Base-by-base conservation (phyloP, 169 alveolate species). In the Theileria sp. region DNA sequence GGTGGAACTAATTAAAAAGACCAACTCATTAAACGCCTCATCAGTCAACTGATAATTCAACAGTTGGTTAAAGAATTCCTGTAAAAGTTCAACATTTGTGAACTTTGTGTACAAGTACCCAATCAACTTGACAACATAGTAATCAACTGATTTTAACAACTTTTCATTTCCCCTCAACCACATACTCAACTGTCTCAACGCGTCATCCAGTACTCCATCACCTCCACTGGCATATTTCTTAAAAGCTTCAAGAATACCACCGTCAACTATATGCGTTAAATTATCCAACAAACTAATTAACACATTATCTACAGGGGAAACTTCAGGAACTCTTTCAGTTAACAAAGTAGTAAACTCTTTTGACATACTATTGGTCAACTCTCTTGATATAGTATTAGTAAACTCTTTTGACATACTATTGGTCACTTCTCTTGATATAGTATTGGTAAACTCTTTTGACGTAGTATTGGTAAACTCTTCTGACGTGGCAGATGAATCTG, bases 1-100 rank as follows among this genome's bases (percentile, higher is more conserved):
- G 67, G 3, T 6, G 5, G 5, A 3, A 3, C 13, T 58, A 19
- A 58, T 25, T 13, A 58, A 3, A 3, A 3, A 4, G 5, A 58
- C 32, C 67, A 58, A 3, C 67, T 58, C 67, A 58, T 19, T 58
- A 19, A 58, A 25, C 67, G 36, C 67, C 32, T 58, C 67, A 10
- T 58, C 67, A 19, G 67, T 21, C 26, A 58, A 25, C 19, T 58
- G 36, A 10, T 58, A 19, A 19, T 58, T 58, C 36, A 19, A 58
- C 8, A 58, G 12, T 19, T 21, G 67, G 36, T 19, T 58, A n/a
- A 21, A 58, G 8, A 58, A 58, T 8, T 58, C 32, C 28, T 58
- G 67, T 8, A 58, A 25, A 19, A 58, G 36, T 8, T 58, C 67
- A 10, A 25, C 36, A 19, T 58, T 25, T 25, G 36, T 58, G 67